Evolutionary conservation across 2,329 filamentous ascomycete genomes (phyloP), one percentile per base, ranked within the genome.

Genomic region (Alternaria rosae): DNA sequence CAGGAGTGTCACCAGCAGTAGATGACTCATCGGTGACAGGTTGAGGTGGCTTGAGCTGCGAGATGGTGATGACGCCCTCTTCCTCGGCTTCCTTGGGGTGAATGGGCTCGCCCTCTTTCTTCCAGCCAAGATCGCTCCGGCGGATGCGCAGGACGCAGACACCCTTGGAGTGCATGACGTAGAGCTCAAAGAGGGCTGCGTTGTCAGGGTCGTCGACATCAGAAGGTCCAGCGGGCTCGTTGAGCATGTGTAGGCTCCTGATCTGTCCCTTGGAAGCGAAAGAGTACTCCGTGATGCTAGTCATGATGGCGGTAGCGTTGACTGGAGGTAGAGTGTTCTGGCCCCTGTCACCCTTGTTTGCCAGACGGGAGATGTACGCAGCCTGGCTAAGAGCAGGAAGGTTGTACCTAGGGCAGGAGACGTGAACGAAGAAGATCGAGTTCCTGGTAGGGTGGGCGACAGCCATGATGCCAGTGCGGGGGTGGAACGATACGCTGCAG

Each of bases 381-480:
- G 94, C 93, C 82, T 99, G 95, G 25, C 92, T 91, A 80, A 97
- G 87, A 67, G 88, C 86, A 20, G 86, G 84, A 63, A 98, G 84
- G 72, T 90, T 92, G 83, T 99, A 98, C 80, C 93, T 93, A 20
- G 95, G 95, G 42, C 94, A 94, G 54, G 94, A 98, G 38, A 99
- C 84, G 74, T 98, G 94, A 53, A 97, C 89, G 82, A 99, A 97
- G 83, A 97, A 99, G 79, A 99, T 90, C 8, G 94, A 97, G 83
- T 99, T 99, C 67, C 95, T 89, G 2, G 94, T 98, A 11, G 96
- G 95, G 75, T 99, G 95, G 35, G 94, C 96, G 63, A 99, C 91
- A 64, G 96, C 89, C 76, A 99, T 92, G 82, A 98, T 97, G 60
- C 94, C 94, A 28, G 94, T 95, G 66, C 89, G 87, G 6, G 95